Conservation (phyloP, 768 basidiomycete genomes). For the Hypholoma fasciculare region DNA sequence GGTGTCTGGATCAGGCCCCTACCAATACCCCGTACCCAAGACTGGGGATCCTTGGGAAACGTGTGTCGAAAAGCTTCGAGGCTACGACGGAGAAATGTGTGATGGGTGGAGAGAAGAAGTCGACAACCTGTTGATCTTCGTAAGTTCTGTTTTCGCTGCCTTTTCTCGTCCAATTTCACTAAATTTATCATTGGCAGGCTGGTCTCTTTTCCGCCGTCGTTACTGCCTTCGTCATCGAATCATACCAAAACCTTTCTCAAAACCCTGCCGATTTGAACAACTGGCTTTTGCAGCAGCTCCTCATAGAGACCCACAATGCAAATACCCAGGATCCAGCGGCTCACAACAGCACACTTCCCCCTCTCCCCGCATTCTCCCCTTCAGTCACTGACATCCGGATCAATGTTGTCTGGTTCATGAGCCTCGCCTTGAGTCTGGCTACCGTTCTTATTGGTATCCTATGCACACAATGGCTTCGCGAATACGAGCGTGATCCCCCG, state of each 20-base stretch:
- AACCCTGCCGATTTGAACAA: slow-evolving; percentile 26
- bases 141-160: slow-evolving; percentile 17
- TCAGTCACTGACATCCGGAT: slow-evolving; percentile 20
- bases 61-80: slow-evolving; percentile 20
- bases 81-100: slow-evolving; percentile 29
- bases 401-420: slow-evolving; percentile 31
- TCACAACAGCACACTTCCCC: not conserved
- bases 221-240: slow-evolving; percentile 37
- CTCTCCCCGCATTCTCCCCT: slow-evolving; percentile 9
- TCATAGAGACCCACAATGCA: slow-evolving; percentile 11
- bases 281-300: slow-evolving; percentile 24
- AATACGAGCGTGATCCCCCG: slow-evolving; percentile 16
- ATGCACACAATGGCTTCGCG: slow-evolving; percentile 25
- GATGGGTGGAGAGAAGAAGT: slow-evolving; percentile 30
- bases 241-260: slow-evolving; percentile 30
- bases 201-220: slow-evolving; percentile 42
- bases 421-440: slow-evolving; percentile 24
- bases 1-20: slow-evolving; percentile 16
- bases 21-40: slow-evolving; percentile 15
- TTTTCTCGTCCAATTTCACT: not conserved
- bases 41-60: slow-evolving; percentile 26
- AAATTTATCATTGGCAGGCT: slow-evolving; percentile 22
- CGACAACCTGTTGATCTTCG: slow-evolving; percentile 32
- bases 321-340: slow-evolving; percentile 1
- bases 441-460: slow-evolving; percentile 27